A percentile compares a stretch with the other conserved stretches of the same genome.
phyloP scores from a whole-genome alignment of 192 early-diverging fungal species.

The Entrophospora sp. region DNA sequence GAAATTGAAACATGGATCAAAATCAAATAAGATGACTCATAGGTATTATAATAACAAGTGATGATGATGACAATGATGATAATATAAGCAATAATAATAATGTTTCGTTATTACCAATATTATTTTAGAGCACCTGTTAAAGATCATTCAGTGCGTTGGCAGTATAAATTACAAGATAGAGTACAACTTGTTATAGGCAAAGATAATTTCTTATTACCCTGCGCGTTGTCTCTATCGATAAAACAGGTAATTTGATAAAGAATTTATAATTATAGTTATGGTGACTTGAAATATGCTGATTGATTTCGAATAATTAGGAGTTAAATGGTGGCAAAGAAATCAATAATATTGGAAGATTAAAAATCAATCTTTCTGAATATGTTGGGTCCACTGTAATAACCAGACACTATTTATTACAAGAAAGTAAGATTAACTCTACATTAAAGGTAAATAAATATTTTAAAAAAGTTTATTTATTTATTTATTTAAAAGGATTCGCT shows the following conservation, averaged over 20 bases:
- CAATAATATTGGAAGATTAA: constrained; percentile 56
- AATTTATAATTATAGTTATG: background rate
- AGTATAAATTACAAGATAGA: constrained; percentile 40
- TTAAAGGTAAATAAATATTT: too few relatives aligned
- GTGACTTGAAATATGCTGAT: constrained; percentile 27
- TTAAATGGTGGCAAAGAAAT: constrained; percentile 50
- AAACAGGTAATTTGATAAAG: constrained; percentile 44
- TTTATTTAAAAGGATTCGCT: too few relatives aligned
- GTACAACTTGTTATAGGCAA: constrained; percentile 59
- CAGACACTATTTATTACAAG: constrained; percentile 52
- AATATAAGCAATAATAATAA: too few relatives aligned
- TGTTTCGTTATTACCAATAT: background rate
- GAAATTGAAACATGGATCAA: constrained; percentile 44
- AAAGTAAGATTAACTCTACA: constrained; percentile 73
- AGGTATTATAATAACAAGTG: constrained; percentile 22
- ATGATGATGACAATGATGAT: too few relatives aligned
- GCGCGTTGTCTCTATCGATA: constrained; percentile 62
- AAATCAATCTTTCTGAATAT: constrained; percentile 75
- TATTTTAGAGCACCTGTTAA: constrained; percentile 36
- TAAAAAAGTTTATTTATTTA: too few relatives aligned
- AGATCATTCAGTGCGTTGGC: constrained; percentile 57
- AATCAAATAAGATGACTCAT: constrained; percentile 25
- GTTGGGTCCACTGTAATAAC: constrained; percentile 44
- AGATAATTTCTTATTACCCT: constrained; percentile 65
- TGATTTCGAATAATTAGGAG: constrained; percentile 36